These are phyloP conservation scores for Tetracladium setigerum DNA, from an alignment of 495 filamentous ascomycete species.

Conservation along the genomic window DNA sequence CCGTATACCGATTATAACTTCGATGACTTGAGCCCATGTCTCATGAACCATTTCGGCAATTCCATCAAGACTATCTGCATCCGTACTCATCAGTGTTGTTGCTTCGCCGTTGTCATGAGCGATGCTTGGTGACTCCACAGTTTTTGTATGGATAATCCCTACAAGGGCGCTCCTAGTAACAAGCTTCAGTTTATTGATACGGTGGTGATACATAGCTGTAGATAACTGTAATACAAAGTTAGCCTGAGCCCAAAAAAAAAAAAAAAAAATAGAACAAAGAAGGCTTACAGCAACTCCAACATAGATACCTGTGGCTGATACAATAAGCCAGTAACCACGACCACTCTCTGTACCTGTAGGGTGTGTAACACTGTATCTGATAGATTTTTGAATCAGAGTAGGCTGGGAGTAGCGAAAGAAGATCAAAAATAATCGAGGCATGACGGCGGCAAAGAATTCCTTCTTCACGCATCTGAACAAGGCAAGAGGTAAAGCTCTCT, in stretches of 20 bases:
- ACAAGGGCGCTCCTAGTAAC: slow-evolving; percentile 53
- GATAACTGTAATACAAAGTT: slow-evolving; percentile 30
- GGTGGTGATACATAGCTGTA: slow-evolving; percentile 46
- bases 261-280: not conserved
- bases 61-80: slow-evolving; percentile 24
- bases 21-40: slow-evolving; percentile 43
- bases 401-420: slow-evolving; percentile 57
- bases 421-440: slow-evolving; percentile 47
- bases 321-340: slow-evolving; percentile 47
- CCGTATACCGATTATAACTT: slow-evolving; percentile 51
- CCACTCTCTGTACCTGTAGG: slow-evolving; percentile 28
- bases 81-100: slow-evolving; percentile 53
- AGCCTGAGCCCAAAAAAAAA: not conserved
- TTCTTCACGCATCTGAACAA: slow-evolving; percentile 38
- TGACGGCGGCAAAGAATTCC: slow-evolving; percentile 39
- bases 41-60: slow-evolving; percentile 31
- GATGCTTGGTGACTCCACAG: slow-evolving; percentile 23
- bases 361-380: slow-evolving; percentile 31
- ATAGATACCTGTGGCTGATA: slow-evolving; percentile 50
- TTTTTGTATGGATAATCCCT: slow-evolving; percentile 49
- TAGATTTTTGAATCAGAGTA: slow-evolving; percentile 46
- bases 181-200: slow-evolving; percentile 46
- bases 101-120: slow-evolving; percentile 42
- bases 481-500: slow-evolving; percentile 35
- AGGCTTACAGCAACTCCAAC: slow-evolving; percentile 46